These are phyloP conservation scores for Fusarium sp. DNA, from an alignment of 2,329 filamentous ascomycete genomes.

Conservation along the genomic window DNA sequence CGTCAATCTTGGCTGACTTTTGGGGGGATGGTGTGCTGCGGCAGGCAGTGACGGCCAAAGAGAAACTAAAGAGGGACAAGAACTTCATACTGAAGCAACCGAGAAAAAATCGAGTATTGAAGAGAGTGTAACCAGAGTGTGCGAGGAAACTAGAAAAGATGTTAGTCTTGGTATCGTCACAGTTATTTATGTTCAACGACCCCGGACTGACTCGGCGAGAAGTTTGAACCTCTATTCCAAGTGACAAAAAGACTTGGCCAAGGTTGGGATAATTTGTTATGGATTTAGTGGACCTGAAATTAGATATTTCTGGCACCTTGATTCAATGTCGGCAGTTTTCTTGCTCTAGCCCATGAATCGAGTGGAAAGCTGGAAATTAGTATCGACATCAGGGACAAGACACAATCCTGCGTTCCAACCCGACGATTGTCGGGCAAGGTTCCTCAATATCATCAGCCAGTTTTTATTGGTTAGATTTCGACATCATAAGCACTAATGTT, in stretches of 20 bases:
- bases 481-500: not conserved
- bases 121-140: not conserved
- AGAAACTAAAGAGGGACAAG: not conserved
- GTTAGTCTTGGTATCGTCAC: not conserved
- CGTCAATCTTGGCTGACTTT: constrained; percentile 8
- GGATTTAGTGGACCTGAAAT: accelerated
- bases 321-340: not conserved
- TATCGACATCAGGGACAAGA: not conserved
- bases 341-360: not conserved
- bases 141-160: not conserved
- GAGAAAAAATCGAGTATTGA: accelerated
- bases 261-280: accelerated
- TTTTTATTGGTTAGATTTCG: not conserved
- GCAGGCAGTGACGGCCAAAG: not conserved
- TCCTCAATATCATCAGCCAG: not conserved
- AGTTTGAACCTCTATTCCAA: accelerated
- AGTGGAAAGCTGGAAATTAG: not conserved
- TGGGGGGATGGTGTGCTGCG: not conserved
- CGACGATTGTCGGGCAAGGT: not conserved
- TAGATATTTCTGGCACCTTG: not conserved
- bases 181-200: not conserved
- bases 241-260: not conserved
- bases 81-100: not conserved
- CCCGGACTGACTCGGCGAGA: not conserved
- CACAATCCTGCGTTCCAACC: not conserved